Evolutionary conservation across 768 basidiomycete genomes (phyloP), one percentile per base, ranked within the genome.

Genomic region (Tulasnella sp.): DNA sequence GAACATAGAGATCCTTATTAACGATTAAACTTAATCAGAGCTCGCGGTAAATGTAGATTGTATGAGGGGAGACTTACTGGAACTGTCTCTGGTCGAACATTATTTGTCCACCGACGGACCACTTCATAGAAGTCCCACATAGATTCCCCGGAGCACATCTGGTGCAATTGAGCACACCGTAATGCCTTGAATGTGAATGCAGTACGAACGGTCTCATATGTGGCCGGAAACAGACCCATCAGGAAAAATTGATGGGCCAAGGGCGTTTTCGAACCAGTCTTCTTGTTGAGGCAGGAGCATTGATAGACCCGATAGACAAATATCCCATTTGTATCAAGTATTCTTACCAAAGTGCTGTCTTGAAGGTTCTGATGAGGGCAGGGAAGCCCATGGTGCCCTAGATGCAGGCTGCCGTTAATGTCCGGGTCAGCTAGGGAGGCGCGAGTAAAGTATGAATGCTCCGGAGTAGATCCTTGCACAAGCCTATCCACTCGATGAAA

Each of bases 111-210:
- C 18, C 64, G 64, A 0, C 64, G 31, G 34, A 69, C 31, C 28
- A 69, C 64, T 6, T 28, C 64, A 16, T 69, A 69, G 31, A 69
- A 69, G 34, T 69, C 64, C 64, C 64, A 69, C 64, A 69, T 37
- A 9, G 64, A 69, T 16, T 69, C 64, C 9, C 34, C 34, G 1
- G 31, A 28, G 7, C 31, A 69, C 5, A 69, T 3, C 6, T 37
- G 64, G 20, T 69, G 64, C 12, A 69, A 11, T 7, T 34, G 64
- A 37, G 64, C 64, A 1, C 3, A 37, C 31, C 16, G 37, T 5
- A 69, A 16, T 0, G 31, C 64, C 6, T 34, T 69, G 31, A 69
- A 34, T 2, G 64, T 69, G 31, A 69, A 31, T 2, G 64, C 64
- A 4, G 64, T 69, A 1, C 18, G 64, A 0, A 69, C 64, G 12